These are phyloP conservation scores for Macrophomina phaseolina DNA, from an alignment of 2,329 filamentous ascomycete species.

Conservation along the genomic window DNA sequence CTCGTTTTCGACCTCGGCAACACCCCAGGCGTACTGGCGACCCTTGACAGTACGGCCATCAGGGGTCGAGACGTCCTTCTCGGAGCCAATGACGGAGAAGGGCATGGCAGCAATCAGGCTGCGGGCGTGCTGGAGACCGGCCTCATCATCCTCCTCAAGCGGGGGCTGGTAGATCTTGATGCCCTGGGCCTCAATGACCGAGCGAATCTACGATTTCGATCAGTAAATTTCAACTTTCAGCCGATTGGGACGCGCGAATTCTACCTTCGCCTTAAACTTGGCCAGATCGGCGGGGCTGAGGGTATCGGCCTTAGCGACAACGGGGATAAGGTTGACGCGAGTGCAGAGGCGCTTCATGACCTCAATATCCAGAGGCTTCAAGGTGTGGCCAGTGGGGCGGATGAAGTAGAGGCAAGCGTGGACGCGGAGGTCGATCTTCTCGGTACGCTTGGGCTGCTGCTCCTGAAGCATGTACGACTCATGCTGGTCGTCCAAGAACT, in stretches of 20 bases:
- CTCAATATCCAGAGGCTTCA: conserved; percentile 99
- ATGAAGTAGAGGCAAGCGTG: conserved; percentile 99
- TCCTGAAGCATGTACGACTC: conserved; percentile 99
- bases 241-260: conserved; percentile 30
- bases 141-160: conserved; percentile 96
- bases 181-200: conserved; percentile 95
- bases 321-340: conserved; percentile 96
- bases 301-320: conserved; percentile 98
- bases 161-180: conserved; percentile 99
- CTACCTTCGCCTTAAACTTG: conserved; percentile 93
- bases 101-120: conserved; percentile 97
- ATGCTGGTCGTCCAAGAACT: conserved; percentile 99
- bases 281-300: conserved; percentile 89
- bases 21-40: conserved; percentile 98
- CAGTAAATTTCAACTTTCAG: conserved; percentile 21
- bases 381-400: conserved; percentile 94
- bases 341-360: conserved; percentile 99
- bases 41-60: conserved; percentile 98
- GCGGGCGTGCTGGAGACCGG: conserved; percentile 91
- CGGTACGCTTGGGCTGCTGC: conserved; percentile 95
- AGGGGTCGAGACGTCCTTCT: conserved; percentile 97
- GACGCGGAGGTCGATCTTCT: conserved; percentile 99
- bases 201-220: conserved; percentile 71
- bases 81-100: conserved; percentile 97
- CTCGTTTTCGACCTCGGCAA: conserved; percentile 99